Base-by-base conservation (phyloP, 2,329 filamentous ascomycete species). In the Pezicula radicicola region DNA sequence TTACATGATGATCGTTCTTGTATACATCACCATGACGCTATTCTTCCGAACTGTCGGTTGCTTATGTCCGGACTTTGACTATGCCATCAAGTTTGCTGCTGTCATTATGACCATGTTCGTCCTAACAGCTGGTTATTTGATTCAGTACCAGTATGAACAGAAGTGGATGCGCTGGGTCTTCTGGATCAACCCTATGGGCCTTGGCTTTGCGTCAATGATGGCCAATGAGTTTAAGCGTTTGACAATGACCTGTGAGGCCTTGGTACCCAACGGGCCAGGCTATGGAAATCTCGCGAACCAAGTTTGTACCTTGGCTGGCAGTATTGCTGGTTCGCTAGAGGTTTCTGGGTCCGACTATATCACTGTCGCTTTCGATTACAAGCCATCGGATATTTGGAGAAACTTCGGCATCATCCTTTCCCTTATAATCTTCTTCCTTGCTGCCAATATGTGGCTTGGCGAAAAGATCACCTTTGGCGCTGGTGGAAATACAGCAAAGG, bases 171-270 rank as follows among this genome's bases (percentile, higher is more conserved):
- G 71, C 52, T 80, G 77, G 77, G 61, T 79, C 1, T 71, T 73
- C 16, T 78, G 75, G 71, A 74, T 80, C 21, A 78, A 81, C 49
- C 82, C 81, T 3, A 73, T 86, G 5, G 77, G 83, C 48, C 87
- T 85, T 54, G 79, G 76, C 0, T 86, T 85, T 56, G 83, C 86
- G 64, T 75, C 75, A 0, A 66, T 90, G 0, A 75, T 89, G 63
- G 74, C 83, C 0, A 89, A 89, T 60, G 86, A 90, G 63, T 88
- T 89, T 52, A 75, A 85, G 56, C 70, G 69, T 40, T 70, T 87
- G 62, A 72, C 60, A 3, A 75, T 81, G 8, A 66, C 71, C 0
- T 82, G 80, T 49, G 73, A 73, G 3, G 71, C 70, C 2, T 57
- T 82, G 9, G 69, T 82, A 1, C 79, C 79, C 0, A 70, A 62